These are phyloP conservation scores for Penicillium alfredii DNA, from an alignment of 495 filamentous ascomycete genomes.

Conservation along the genomic window DNA sequence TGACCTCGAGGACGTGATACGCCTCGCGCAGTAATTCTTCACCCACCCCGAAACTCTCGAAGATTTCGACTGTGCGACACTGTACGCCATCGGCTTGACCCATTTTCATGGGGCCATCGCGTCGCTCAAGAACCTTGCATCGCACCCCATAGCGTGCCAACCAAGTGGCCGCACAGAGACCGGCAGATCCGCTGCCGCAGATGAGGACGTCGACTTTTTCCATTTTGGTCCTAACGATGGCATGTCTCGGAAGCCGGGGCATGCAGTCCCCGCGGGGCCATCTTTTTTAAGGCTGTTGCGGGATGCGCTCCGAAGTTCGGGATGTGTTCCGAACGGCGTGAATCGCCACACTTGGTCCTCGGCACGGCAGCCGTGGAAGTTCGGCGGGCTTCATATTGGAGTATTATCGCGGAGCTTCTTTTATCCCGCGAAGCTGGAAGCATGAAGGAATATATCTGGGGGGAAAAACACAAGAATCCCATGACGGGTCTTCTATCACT, in stretches of 20 bases:
- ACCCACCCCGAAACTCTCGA: slow-evolving; percentile 68
- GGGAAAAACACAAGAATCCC: slow-evolving; percentile 1
- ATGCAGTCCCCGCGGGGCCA: slow-evolving; percentile 5
- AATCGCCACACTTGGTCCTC: no score
- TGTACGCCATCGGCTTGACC: slow-evolving; percentile 84
- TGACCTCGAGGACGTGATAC: slow-evolving; percentile 63
- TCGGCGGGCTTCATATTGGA: no score
- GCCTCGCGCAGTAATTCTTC: slow-evolving; percentile 66
- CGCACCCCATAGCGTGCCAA: slow-evolving; percentile 54
- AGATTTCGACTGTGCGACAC: slow-evolving; percentile 73
- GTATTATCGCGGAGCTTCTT: no score
- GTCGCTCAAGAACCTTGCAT: slow-evolving; percentile 59
- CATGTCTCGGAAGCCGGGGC: no score
- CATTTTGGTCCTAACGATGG: slow-evolving; percentile 19
- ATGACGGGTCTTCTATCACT: neutral
- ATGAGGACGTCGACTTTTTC: slow-evolving; percentile 52
- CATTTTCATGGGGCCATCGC: slow-evolving; percentile 51
- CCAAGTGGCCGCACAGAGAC: slow-evolving; percentile 62
- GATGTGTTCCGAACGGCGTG: no score
- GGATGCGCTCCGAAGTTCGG: no score
- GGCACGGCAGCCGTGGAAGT: no score
- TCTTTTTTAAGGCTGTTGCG: slow-evolving; percentile 10
- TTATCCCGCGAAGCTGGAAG: no score
- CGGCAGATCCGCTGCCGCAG: slow-evolving; percentile 62
- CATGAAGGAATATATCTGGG: no score